Evolutionary conservation across 2,329 filamentous ascomycete species (phyloP).

Genomic region (Ophiosphaerella korrae): DNA sequence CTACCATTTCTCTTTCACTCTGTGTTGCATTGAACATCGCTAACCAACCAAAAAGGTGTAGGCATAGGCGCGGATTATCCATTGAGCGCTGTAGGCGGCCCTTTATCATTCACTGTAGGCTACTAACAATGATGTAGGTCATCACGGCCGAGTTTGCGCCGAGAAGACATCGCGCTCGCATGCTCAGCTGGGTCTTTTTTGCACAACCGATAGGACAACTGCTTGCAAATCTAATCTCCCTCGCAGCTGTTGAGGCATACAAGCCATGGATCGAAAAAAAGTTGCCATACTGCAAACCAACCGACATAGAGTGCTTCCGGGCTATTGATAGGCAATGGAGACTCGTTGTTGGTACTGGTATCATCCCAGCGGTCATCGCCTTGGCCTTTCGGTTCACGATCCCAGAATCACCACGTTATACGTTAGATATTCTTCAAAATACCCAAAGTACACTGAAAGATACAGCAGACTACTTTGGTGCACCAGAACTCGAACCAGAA

Average conservation of each 20-base stretch:
- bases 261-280: conserved; percentile 27
- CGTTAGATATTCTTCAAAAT: conserved; percentile 47
- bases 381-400: conserved; percentile 49
- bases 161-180: conserved; percentile 44
- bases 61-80: conserved; percentile 49
- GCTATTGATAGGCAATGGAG: conserved; percentile 49
- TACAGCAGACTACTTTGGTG: conserved; percentile 39
- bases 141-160: conserved; percentile 50
- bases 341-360: conserved; percentile 47
- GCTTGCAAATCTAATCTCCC: conserved; percentile 36
- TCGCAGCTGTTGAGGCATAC: conserved; percentile 35
- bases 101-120: background rate
- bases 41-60: conserved; percentile 17
- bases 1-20: too few species aligned
- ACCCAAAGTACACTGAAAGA: conserved; percentile 38
- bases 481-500: conserved; percentile 30
- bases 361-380: conserved; percentile 29
- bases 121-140: conserved; percentile 8
- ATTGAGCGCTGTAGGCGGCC: conserved; percentile 35
- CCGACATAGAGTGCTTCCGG: conserved; percentile 32
- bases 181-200: conserved; percentile 50
- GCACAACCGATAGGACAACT: conserved; percentile 51
- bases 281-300: conserved; percentile 13
- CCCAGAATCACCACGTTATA: conserved; percentile 49
- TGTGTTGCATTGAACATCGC: too few species aligned